A percentile compares a stretch with the other conserved stretches of the same genome.
Evolutionary conservation across 2,329 filamentous ascomycete genomes (phyloP).

Genomic region (Stemphylium lycopersici): DNA sequence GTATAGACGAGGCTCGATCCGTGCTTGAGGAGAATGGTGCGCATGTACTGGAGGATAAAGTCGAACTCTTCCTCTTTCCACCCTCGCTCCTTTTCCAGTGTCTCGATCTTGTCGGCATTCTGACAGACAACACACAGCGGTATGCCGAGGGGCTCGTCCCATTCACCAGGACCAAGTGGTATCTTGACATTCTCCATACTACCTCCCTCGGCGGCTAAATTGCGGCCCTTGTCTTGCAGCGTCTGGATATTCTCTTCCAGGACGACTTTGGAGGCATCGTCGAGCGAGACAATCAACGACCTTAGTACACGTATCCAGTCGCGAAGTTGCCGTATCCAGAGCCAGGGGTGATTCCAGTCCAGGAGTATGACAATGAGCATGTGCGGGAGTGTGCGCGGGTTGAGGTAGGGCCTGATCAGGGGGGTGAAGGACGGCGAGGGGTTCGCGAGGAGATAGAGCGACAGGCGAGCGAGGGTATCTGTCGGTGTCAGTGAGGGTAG

Average conservation of each 20-base stretch:
- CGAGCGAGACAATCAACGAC: slow-evolving; percentile 74
- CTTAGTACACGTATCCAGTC: slow-evolving; percentile 88
- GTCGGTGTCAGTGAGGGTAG: slow-evolving; percentile 16
- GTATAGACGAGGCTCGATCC: slow-evolving; percentile 65
- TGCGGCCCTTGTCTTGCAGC: slow-evolving; percentile 68
- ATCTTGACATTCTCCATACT: slow-evolving; percentile 57
- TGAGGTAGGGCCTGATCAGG: slow-evolving; percentile 83
- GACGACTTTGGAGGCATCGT: slow-evolving; percentile 76
- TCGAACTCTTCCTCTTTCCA: slow-evolving; percentile 99
- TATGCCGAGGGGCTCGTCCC: slow-evolving; percentile 86
- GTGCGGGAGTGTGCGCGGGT: slow-evolving; percentile 80
- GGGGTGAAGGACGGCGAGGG: slow-evolving; percentile 82
- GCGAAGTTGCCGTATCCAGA: slow-evolving; percentile 86
- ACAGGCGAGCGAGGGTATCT: slow-evolving; percentile 91
- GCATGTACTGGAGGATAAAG: slow-evolving; percentile 88
- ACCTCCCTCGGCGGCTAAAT: slow-evolving; percentile 33
- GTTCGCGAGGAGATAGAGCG: slow-evolving; percentile 85
- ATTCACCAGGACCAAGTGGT: slow-evolving; percentile 86
- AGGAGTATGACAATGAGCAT: slow-evolving; percentile 88
- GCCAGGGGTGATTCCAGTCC: slow-evolving; percentile 93
- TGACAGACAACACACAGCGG: slow-evolving; percentile 95
- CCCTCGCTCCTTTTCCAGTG: slow-evolving; percentile 82
- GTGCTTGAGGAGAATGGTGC: slow-evolving; percentile 81
- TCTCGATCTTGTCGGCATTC: slow-evolving; percentile 91
- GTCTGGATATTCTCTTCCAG: slow-evolving; percentile 85